Evolutionary conservation across 495 filamentous ascomycete genomes (phyloP).

Genomic region (Penicillium taxi): DNA sequence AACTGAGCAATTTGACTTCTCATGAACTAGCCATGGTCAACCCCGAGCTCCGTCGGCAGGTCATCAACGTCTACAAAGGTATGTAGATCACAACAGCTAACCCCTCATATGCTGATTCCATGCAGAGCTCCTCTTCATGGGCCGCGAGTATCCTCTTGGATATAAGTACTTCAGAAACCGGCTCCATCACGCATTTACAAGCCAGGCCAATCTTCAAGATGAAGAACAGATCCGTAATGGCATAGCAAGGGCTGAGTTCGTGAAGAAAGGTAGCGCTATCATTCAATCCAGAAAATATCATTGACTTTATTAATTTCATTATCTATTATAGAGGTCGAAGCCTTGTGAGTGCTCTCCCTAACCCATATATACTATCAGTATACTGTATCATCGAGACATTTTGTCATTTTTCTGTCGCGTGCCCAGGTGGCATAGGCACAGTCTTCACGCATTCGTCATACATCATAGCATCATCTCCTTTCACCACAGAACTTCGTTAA

Average conservation of each 20-base stretch:
- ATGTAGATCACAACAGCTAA: constrained; percentile 6
- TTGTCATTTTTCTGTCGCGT: constrained; percentile 1
- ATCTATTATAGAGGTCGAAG: constrained; percentile 64
- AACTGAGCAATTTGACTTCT: background rate
- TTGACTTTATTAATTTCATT: too few species aligned
- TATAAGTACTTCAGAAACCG: constrained; percentile 75
- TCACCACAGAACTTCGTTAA: constrained; percentile 2
- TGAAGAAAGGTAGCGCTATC: constrained; percentile 87
- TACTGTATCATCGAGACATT: constrained; percentile 1
- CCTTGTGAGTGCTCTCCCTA: constrained; percentile 54
- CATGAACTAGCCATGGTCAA: constrained; percentile 35
- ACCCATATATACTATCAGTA: background rate
- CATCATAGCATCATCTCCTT: constrained; percentile 23
- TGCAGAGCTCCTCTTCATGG: constrained; percentile 74
- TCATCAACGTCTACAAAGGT: constrained; percentile 92
- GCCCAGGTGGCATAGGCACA: constrained; percentile 2
- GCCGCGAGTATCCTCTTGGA: constrained; percentile 80
- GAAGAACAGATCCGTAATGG: constrained; percentile 65
- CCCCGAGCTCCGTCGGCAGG: constrained; percentile 61
- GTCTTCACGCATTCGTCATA: constrained; percentile 16
- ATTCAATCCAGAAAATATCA: too few species aligned
- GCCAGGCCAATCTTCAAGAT: constrained; percentile 60
- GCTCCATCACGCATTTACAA: constrained; percentile 76
- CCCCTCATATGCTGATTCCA: background rate
- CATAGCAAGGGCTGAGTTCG: constrained; percentile 73